Conservation (phyloP, 352 stramenopile genomes). For the Phytopythium vexans region DNA sequence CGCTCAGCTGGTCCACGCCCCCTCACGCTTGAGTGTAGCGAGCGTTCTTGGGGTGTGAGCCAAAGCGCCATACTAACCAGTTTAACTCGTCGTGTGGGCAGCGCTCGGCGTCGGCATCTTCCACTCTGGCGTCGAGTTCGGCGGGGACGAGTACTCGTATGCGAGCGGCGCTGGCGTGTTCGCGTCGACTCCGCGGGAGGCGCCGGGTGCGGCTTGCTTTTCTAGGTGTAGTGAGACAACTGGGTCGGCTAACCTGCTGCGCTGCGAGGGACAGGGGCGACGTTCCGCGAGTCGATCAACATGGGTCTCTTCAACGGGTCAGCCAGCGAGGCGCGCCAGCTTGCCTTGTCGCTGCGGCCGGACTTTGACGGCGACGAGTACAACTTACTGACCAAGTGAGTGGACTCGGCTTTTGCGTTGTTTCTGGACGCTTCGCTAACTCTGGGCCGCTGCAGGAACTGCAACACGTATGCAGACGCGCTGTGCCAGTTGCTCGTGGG, state of each 20-base stretch:
- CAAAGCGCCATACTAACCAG: neutral
- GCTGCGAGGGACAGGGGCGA: slow-evolving; percentile 46
- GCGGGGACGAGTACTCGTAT: slow-evolving; percentile 91
- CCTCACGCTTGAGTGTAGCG: too few species aligned
- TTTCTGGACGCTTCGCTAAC: neutral
- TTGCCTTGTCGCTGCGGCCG: slow-evolving; percentile 80
- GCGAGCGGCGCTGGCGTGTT: slow-evolving; percentile 90
- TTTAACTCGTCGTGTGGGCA: slow-evolving; percentile 5
- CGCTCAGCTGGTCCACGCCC: too few species aligned
- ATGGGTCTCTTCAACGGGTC: slow-evolving; percentile 90
- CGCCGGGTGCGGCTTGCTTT: slow-evolving; percentile 35
- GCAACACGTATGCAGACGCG: slow-evolving; percentile 93
- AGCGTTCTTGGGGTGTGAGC: too few species aligned
- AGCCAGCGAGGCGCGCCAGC: slow-evolving; percentile 65
- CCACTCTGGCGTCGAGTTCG: slow-evolving; percentile 92
- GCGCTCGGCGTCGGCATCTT: slow-evolving; percentile 87
- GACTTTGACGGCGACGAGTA: slow-evolving; percentile 89
- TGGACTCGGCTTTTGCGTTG: slow-evolving; percentile 1
- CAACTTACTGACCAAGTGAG: slow-evolving; percentile 87
- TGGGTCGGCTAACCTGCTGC: neutral
- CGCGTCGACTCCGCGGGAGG: slow-evolving; percentile 63
- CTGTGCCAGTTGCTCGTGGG: slow-evolving; percentile 78
- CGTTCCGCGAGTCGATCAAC: slow-evolving; percentile 86
- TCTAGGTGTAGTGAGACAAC: neutral
- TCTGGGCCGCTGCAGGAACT: slow-evolving; percentile 61